Conservation (phyloP, 352 stramenopile species). For the Vaucheria bursata region DNA sequence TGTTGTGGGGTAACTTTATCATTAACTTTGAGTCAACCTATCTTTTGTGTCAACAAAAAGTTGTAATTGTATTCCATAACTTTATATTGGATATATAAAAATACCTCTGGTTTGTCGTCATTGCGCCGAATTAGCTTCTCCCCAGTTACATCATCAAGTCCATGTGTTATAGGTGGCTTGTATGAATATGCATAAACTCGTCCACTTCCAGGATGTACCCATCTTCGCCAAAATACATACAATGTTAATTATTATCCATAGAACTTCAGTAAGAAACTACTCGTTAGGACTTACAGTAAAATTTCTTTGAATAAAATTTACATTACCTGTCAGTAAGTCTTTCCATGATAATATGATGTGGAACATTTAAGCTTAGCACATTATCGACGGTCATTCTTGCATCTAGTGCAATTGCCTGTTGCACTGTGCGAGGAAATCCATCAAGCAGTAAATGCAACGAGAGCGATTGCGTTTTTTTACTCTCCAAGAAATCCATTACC, state of each 20-base stretch:
- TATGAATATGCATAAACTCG: conserved; percentile 70
- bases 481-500: conserved; percentile 68
- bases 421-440: conserved; percentile 68
- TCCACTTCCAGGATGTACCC: conserved; percentile 64
- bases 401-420: conserved; percentile 57
- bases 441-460: conserved; percentile 81
- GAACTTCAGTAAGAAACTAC: too few relatives aligned
- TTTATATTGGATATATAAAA: too few relatives aligned
- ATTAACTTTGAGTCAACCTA: too few relatives aligned
- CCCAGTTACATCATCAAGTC: conserved; percentile 62
- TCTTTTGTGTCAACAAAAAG: too few relatives aligned
- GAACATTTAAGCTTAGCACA: conserved; percentile 85
- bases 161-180: conserved; percentile 61
- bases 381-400: conserved; percentile 70
- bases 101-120: conserved; percentile 63
- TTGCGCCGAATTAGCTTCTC: conserved; percentile 64
- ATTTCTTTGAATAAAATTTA: too few relatives aligned
- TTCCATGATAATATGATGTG: conserved; percentile 81
- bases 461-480: conserved; percentile 46
- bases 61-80: too few relatives aligned
- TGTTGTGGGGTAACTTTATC: too few relatives aligned
- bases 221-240: conserved; percentile 49
- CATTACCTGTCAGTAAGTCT: conserved; percentile 72
- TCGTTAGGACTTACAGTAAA: too few relatives aligned
- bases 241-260: too few relatives aligned